A percentile compares a stretch with the other conserved stretches of the same genome.
Conservation (phyloP, 352 stramenopile species). For the Globisporangium radiosum region DNA sequence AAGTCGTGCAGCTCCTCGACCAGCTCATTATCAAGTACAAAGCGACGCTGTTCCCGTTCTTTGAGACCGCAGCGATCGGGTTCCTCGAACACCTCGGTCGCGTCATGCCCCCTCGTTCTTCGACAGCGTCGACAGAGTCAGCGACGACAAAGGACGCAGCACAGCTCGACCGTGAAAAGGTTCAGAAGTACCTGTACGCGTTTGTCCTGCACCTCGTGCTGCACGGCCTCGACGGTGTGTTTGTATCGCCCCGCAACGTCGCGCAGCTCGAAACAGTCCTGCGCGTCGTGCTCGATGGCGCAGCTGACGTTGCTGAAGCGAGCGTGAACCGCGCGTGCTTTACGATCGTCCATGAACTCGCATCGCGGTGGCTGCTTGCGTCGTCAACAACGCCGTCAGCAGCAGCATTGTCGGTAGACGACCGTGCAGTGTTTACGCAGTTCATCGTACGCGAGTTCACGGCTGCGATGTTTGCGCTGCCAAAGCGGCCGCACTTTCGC, state of each 20-base stretch:
- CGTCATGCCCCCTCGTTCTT: slow-evolving; percentile 46
- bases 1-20: slow-evolving; percentile 79
- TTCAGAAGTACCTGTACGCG: slow-evolving; percentile 79
- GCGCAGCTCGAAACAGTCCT: slow-evolving; percentile 61
- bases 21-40: slow-evolving; percentile 88
- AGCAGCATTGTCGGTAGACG: slow-evolving; percentile 20
- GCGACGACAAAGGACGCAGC: slow-evolving; percentile 60
- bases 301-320: slow-evolving; percentile 51
- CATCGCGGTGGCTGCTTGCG: slow-evolving; percentile 46
- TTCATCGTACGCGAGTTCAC: slow-evolving; percentile 66
- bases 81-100: slow-evolving; percentile 71
- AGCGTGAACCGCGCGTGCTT: slow-evolving; percentile 74
- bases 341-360: slow-evolving; percentile 66
- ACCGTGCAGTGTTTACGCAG: slow-evolving; percentile 44
- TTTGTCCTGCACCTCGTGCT: slow-evolving; percentile 70
- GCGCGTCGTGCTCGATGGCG: slow-evolving; percentile 62
- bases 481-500: slow-evolving; percentile 63
- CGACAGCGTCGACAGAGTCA: slow-evolving; percentile 25
- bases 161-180: slow-evolving; percentile 68
- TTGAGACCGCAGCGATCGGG: slow-evolving; percentile 53
- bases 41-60: slow-evolving; percentile 48
- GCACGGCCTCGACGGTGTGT: slow-evolving; percentile 60
- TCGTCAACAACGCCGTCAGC: slow-evolving; percentile 14
- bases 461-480: slow-evolving; percentile 62
- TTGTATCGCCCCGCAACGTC: slow-evolving; percentile 63